Evolutionary conservation across 78 protist species (phyloP), one percentile per base, ranked within the genome.

Genomic region (Chrysochromulina tobinii): DNA sequence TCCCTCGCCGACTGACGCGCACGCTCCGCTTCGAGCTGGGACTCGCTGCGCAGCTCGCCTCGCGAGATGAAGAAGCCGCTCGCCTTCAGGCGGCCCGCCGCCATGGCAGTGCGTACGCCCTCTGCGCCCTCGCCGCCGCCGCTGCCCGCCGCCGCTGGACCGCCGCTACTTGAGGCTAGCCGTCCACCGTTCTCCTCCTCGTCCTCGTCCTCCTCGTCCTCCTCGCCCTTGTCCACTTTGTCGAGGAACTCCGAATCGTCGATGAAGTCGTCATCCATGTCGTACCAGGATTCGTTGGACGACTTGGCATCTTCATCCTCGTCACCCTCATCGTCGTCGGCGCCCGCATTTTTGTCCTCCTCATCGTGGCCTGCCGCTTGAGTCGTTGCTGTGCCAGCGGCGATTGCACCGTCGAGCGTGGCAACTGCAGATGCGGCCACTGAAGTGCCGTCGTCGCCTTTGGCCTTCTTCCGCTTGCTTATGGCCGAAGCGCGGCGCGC

Each of bases 191-290:
- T 59, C 64, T 7, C 21, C 64, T 7, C 64, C 14, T 59, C 64
- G 64, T 59, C 25, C 23, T 61, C 68, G 14, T 21, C 79, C 23
- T 27, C 51, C 9, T 69, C 4, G 51, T 69, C 51, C 68, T 5
- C 8, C 21, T 9, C 21, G 23, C 68, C 5, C 11, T 14, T 51
- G 51, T 27, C 17, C 23, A 6, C 51, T 1, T n/a, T 51, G 23
- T 69, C 79, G 51, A 27, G 27, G 51, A 69, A 1, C 79, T 69
- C 79, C 4, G 79, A 12, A 51, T 69, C 79, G 51, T 69, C 79
- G 79, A 69, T 69, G 79, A 69, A 69, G 79, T 21, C 79, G 79
- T 69, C 79, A 1, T 69, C 23, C 79, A 69, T 3, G 79, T 69
- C 79, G 79, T 27, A 69, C 79, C 79, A 69, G 51, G 79, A 69